Evolutionary conservation across 2,329 filamentous ascomycete species (phyloP), one percentile per base, ranked within the genome.

Genomic region (Chaetomium globosum): DNA sequence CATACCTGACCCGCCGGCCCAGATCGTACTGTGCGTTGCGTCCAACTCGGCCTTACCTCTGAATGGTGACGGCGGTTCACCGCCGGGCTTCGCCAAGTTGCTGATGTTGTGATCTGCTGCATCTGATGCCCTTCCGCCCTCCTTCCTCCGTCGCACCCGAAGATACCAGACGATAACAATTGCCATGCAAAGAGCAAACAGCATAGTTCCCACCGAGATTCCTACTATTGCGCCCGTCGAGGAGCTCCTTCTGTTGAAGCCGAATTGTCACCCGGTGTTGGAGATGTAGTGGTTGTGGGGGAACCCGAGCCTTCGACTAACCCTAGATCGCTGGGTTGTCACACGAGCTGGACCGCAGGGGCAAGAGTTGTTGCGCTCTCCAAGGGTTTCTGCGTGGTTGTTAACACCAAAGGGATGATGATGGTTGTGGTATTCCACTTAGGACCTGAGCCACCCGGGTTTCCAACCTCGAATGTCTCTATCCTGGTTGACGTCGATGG

Each of bases 261-360:
- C n/a, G 13, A 30, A 12, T 1, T 28, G 33, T 4, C 6, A 7
- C 23, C 26, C 31, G 59, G 10, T 7, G 36, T 13, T 10, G 59
- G 7, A 8, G 59, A 46, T 36, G 56, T 30, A 4, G 13, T 28
- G 12, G 33, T 26, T 26, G 26, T 54, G 13, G 59, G 13, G 12
- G 19, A 4, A 33, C 39, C 28, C 21, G 10, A 16, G 13, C 2
- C 48, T 5, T 43, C 12, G 5, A 9, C 3, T 2, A 26, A 7
- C n/a, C 52, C 16, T 1, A 26, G 39, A 21, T 63, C 60, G 13
- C 16, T 23, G 6, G 52, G 53, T 12, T 28, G 53, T 53, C 60
- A 63, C 33, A 63, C 60, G 2, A 63, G 23, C 30, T 63, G 53
- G 4, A 57, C 43, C 5, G 30, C 60, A 13, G 58, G 48, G 7